Evolutionary conservation across 257 asterid species (phyloP).

Genomic region (Gentiana dahurica): DNA sequence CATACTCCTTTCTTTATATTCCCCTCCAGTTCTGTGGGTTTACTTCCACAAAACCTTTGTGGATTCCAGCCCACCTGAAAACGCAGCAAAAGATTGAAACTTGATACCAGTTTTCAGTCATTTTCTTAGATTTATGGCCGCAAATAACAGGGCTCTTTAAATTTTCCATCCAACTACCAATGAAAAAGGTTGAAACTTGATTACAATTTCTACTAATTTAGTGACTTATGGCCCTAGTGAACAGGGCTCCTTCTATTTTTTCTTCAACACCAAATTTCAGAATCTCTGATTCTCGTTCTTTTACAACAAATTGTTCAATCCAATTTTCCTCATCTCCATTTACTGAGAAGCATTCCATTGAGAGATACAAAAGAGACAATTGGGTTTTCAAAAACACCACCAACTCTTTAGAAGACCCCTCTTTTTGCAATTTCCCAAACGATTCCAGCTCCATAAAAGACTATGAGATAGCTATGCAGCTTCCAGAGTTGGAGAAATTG

Average conservation of each 20-base stretch:
- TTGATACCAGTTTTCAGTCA: no score
- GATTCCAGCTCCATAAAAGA: conserved; percentile 53
- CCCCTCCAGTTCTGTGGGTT: no score
- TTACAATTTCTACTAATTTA: conserved; percentile 6
- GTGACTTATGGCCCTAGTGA: conserved; percentile 47
- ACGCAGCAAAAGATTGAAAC: no score
- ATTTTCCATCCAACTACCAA: no score
- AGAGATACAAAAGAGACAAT: conserved; percentile 72
- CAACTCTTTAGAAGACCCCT: conserved; percentile 24
- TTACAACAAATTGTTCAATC: conserved; percentile 19
- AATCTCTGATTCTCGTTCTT: conserved; percentile 15
- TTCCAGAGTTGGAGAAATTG: conserved; percentile 76
- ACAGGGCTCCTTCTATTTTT: conserved; percentile 35
- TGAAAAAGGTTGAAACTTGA: not conserved
- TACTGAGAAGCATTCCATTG: conserved; percentile 71
- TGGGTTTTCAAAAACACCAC: conserved; percentile 54
- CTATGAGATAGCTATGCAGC: conserved; percentile 64
- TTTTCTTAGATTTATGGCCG: no score
- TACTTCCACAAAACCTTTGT: no score
- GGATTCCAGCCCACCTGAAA: no score
- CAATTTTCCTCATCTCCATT: conserved; percentile 53
- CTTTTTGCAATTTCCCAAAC: conserved; percentile 33
- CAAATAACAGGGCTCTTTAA: no score
- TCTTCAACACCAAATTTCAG: conserved; percentile 20
- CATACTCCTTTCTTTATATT: no score